Conservation (phyloP, 2,329 filamentous ascomycete species). For the Xylariales sp. region DNA sequence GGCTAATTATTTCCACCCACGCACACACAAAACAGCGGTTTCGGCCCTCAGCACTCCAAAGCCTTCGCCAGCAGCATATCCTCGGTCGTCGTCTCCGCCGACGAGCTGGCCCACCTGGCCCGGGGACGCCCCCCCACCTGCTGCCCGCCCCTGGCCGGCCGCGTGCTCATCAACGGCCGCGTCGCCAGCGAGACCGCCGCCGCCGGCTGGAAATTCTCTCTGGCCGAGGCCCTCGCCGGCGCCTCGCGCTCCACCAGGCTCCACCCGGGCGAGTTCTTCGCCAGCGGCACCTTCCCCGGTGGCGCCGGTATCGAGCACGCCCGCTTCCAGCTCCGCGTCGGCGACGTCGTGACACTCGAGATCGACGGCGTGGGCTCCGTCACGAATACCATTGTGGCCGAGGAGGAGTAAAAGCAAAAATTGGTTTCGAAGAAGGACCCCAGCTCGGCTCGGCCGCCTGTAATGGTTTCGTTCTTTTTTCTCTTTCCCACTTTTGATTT, state of each 20-base stretch:
- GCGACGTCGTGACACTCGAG: conserved; percentile 18
- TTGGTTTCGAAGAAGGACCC: no score
- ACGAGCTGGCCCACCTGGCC: conserved; percentile 16
- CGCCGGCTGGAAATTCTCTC: conserved; percentile 16
- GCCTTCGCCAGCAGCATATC: conserved; percentile 21
- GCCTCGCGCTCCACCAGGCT: conserved; percentile 16
- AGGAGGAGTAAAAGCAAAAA: no score
- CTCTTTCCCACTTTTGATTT: no score
- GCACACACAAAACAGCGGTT: conserved; percentile 10
- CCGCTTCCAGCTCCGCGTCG: conserved; percentile 14
- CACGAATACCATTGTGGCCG: conserved; percentile 18
- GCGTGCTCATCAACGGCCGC: conserved; percentile 16
- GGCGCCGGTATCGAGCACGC: conserved; percentile 21
- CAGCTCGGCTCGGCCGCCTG: no score
- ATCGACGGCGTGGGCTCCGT: conserved; percentile 21
- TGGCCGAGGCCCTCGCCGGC: conserved; percentile 19
- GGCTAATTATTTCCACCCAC: not conserved
- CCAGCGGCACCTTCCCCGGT: conserved; percentile 17
- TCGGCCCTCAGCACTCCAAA: conserved; percentile 22
- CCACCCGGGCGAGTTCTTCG: conserved; percentile 22
- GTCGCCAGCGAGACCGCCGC: conserved; percentile 13
- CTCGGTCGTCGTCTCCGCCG: conserved; percentile 16
- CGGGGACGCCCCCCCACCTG: conserved; percentile 12
- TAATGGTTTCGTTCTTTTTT: no score
- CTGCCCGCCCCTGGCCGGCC: conserved; percentile 14